Base-by-base conservation (phyloP, 2,329 filamentous ascomycete species). In the Phaeosphaeriaceae sp. region DNA sequence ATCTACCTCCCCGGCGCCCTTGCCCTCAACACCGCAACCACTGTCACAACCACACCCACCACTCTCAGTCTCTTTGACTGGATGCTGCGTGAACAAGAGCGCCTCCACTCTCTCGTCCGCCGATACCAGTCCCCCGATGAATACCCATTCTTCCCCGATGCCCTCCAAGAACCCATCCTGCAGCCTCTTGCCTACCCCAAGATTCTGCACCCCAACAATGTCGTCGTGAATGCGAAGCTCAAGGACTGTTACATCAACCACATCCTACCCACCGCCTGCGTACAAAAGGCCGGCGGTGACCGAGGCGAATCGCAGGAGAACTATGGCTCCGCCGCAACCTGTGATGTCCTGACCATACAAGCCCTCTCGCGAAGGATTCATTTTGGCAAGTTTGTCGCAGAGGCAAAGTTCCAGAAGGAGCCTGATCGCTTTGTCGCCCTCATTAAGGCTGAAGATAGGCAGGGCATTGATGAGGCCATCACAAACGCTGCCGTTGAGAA, bases 331-430 rank as follows among this genome's bases (percentile, higher is more conserved):
- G 83, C 92, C 1, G 93, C 92, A 1, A 96, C 91, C 1, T 92
- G 89, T 71, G 94, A 99, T 75, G 94, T 99, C 53, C 83, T 85
- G 44, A 93, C 89, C 65, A 79, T 99, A 57, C 94, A 99, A 78
- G 89, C 94, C 3, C 78, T 99, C 38, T 95, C 90, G 32, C 83
- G 93, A 34, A 82, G 94, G 46, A 94, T 99, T 62, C 94, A 99
- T 76, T 99, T 96, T 77, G 94, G 94, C 62, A 99, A 97, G 77
- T 97, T 97, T 67, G 94, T 99, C 7, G 94, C 94, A 35, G 94
- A 99, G 81, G 87, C 88, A 51, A 99, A 99, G 78, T 99, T 97
- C 76, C 83, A 84, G 63, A 87, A 88, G 38, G 90, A 97, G 61
- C 83, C 86, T 23, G 90, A 92, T 63, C 83, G 79, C 55, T 99